These are phyloP conservation scores for Dalbergia oliveri DNA, from an alignment of 306 rosid species.

Conservation along the genomic window DNA sequence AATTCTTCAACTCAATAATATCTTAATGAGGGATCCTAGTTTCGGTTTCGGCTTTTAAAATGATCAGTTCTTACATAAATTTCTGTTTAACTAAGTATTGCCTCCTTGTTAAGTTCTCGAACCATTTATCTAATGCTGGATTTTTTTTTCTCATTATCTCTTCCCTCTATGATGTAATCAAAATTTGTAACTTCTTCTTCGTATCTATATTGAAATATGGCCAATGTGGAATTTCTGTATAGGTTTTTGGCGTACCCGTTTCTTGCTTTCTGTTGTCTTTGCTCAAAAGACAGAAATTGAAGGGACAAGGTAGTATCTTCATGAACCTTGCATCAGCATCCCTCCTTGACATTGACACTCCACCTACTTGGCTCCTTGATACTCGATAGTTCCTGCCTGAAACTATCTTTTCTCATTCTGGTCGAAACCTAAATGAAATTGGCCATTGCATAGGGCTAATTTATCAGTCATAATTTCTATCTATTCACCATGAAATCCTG, in stretches of 20 bases:
- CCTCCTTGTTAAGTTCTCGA: background rate
- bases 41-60: background rate
- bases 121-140: background rate
- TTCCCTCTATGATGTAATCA: background rate
- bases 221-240: conserved; percentile 3
- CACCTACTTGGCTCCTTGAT: no score
- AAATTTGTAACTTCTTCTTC: background rate
- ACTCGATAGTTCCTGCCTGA: background rate
- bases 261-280: conserved; percentile 13
- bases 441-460: background rate
- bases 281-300: background rate
- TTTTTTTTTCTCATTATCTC: background rate
- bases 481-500: background rate
- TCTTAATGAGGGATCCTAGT: background rate
- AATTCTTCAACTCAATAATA: conserved; percentile 13
- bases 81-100: conserved; percentile 3
- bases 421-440: background rate
- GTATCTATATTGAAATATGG: conserved; percentile 3
- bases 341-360: background rate
- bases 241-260: background rate
- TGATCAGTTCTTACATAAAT: background rate
- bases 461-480: background rate
- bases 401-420: background rate
- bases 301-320: background rate
- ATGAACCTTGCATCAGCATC: background rate